A percentile compares a stretch with the other conserved stretches of the same genome.
Evolutionary conservation across 1,284 basidiomycete species (phyloP).

Genomic region (Papiliotrema flavescens): DNA sequence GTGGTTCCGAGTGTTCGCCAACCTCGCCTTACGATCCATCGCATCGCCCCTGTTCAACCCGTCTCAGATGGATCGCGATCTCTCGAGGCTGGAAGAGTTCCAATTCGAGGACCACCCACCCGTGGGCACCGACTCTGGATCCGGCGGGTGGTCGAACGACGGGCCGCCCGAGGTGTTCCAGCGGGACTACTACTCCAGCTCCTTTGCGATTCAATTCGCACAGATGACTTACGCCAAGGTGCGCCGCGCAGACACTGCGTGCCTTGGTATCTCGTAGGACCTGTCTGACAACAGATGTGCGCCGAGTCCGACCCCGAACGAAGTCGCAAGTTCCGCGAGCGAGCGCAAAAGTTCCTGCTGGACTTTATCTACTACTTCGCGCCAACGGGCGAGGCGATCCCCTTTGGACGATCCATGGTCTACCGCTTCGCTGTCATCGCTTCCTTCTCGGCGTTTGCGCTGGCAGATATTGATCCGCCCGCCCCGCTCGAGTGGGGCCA

Average conservation of each 20-base stretch:
- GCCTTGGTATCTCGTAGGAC: neutral
- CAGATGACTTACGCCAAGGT: conserved; percentile 66
- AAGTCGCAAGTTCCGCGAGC: conserved; percentile 61
- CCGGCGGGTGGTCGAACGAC: conserved; percentile 66
- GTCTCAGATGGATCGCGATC: conserved; percentile 64
- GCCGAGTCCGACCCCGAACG: conserved; percentile 62
- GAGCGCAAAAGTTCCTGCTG: conserved; percentile 61
- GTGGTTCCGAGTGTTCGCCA: conserved; percentile 77
- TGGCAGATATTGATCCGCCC: conserved; percentile 64
- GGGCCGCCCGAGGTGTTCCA: conserved; percentile 73
- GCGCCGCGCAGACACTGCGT: conserved; percentile 1
- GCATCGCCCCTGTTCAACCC: conserved; percentile 59
- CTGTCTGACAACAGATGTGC: conserved; percentile 48
- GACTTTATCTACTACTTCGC: conserved; percentile 72
- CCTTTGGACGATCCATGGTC: conserved; percentile 70
- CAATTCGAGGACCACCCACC: conserved; percentile 55
- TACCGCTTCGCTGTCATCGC: conserved; percentile 75
- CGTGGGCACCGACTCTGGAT: conserved; percentile 46
- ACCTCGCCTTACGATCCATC: conserved; percentile 64
- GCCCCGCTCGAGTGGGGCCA: conserved; percentile 66
- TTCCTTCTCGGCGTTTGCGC: conserved; percentile 69
- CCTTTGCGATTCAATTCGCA: conserved; percentile 72
- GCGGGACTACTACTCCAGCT: conserved; percentile 73
- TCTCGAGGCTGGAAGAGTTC: conserved; percentile 74
- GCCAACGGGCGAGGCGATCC: conserved; percentile 61